These are phyloP conservation scores for Aspergillus terreus DNA, from an alignment of 2,329 filamentous ascomycete genomes.

Conservation along the genomic window DNA sequence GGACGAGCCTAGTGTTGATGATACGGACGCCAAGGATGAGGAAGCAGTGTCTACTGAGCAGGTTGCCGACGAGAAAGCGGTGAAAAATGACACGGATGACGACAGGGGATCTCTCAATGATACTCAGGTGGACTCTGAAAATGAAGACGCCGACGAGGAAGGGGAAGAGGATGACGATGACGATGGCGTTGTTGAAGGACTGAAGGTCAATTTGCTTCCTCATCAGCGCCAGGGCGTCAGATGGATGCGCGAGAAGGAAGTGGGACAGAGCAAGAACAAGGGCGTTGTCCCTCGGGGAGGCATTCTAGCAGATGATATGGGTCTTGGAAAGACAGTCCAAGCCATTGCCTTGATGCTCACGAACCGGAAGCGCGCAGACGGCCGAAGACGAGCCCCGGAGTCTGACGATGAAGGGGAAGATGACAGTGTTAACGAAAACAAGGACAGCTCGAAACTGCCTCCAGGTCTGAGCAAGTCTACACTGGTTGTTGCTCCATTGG, in stretches of 20 bases:
- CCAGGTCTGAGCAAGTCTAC: constrained; percentile 71
- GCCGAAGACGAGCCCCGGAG: constrained; percentile 24
- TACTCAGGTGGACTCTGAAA: constrained; percentile 26
- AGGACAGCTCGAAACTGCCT: constrained; percentile 62
- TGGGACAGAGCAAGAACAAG: constrained; percentile 77
- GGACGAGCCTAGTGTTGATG: constrained; percentile 20
- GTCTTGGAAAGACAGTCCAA: constrained; percentile 92
- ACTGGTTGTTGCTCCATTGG: constrained; percentile 86
- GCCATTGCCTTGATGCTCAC: constrained; percentile 82
- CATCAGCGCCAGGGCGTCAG: constrained; percentile 91
- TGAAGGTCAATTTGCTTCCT: constrained; percentile 82
- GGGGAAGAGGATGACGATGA: constrained; percentile 50
- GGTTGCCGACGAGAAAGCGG: constrained; percentile 38
- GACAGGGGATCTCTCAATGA: constrained; percentile 20
- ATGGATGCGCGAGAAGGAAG: constrained; percentile 94
- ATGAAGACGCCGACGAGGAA: constrained; percentile 34
- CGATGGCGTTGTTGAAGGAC: constrained; percentile 67
- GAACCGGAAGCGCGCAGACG: constrained; percentile 66
- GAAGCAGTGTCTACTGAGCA: constrained; percentile 44
- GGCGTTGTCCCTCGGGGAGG: constrained; percentile 80
- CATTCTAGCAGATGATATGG: constrained; percentile 94
- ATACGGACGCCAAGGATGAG: constrained; percentile 36
- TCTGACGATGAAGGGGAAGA: constrained; percentile 52
- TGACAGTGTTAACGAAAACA: constrained; percentile 35
- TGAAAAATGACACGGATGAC: constrained; percentile 33